Percentiles rank a stretch among this genome's conserved stretches.
Conservation (phyloP, 2,329 filamentous ascomycete genomes). For the Calonectria hawksworthii region DNA sequence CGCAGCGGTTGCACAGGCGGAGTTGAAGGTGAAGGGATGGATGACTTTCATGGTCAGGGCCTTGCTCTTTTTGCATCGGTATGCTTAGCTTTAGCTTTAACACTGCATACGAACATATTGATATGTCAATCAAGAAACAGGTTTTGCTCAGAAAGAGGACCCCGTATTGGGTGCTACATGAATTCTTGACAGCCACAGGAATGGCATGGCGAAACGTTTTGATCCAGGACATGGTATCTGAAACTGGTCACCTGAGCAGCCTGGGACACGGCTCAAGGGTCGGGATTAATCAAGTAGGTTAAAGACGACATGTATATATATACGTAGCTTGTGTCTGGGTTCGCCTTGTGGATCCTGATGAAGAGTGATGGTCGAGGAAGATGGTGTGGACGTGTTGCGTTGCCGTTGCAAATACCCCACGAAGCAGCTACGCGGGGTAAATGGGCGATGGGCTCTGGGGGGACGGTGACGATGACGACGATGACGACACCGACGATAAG, state of each 20-base stretch:
- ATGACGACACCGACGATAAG: neutral
- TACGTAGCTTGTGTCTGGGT: neutral
- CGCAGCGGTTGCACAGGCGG: slow-evolving; percentile 20
- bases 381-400: neutral
- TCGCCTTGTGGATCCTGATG: slow-evolving; percentile 1
- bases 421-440: slow-evolving; percentile 3
- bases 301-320: neutral
- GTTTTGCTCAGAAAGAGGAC: neutral
- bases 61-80: slow-evolving; percentile 1
- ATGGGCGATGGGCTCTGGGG: neutral
- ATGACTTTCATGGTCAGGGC: slow-evolving; percentile 2
- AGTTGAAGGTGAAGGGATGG: slow-evolving; percentile 10
- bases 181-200: neutral
- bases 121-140: neutral
- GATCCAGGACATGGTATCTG: neutral
- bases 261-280: neutral
- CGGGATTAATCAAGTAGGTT: neutral
- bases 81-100: slow-evolving; percentile 3
- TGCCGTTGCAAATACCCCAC: slow-evolving; percentile 5
- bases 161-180: neutral
- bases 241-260: neutral
- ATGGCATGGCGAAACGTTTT: neutral
- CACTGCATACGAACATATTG: slow-evolving; percentile 14
- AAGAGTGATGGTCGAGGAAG: neutral
- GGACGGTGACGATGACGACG: neutral